Base-by-base conservation (phyloP, 257 asterid species). In the Euphrasia confusa region DNA sequence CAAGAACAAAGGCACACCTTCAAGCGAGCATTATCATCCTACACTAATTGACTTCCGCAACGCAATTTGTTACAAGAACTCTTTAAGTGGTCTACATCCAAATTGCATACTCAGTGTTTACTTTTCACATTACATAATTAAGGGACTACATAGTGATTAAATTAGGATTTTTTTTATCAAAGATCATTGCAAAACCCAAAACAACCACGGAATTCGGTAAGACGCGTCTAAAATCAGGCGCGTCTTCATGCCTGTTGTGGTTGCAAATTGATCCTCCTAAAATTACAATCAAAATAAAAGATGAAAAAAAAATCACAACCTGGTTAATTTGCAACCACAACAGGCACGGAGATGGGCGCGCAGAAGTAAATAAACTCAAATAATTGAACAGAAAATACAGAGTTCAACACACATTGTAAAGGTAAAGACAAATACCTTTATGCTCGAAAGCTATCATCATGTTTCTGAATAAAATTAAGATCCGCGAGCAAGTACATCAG, bases 401-500 rank as follows among this genome's bases (percentile, higher is more conserved):
- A 61, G 49, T 10, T 8, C 21, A n/a, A 24, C 5, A 53, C 45
- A 33, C 68, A 72, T 58, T 61, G 63, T 10, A 13, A 57, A 45
- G 6, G 28, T 12, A 32, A 35, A 58, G 2, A 14, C 14, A 15
- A 37, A 66, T 60, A 82, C 94, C 88, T 79, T 87, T 84, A 79
- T 81, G 85, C 71, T 79, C 85, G 67, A 85, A 68, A 26, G 96
- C 78, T 69, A 77, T 78, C 91, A 84, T 88, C 80, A 72, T 84
- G 87, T 33, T 72, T 73, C 71, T 68, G 81, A 49, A 69, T 71
- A 68, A 65, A 77, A 77, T 78, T 72, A 63, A 73, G 91, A 84
- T 84, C 94, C 79, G 70, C 79, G 58, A 81, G 80, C 81, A 73
- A 74, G 89, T 75, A 87, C 96, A 87, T 87, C 84, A 84, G 88